These are phyloP conservation scores for Suillus weaverae DNA, from an alignment of 768 basidiomycete genomes.

Conservation along the genomic window DNA sequence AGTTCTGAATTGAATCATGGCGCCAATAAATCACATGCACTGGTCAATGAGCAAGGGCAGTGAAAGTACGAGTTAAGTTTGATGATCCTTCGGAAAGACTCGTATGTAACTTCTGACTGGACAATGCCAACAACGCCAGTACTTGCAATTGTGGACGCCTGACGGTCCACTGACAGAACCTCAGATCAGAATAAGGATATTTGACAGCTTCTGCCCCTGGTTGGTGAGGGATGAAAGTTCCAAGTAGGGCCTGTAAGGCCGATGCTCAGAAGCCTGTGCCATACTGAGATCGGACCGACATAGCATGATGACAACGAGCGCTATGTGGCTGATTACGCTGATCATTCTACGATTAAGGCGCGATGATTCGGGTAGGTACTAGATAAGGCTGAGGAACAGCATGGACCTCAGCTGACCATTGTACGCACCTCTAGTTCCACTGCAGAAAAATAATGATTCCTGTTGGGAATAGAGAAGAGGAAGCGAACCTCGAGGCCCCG, in stretches of 20 bases:
- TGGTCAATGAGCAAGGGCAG: neutral
- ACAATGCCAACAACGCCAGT: neutral
- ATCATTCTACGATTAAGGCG: neutral
- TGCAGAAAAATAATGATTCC: neutral
- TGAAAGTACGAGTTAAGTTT: neutral
- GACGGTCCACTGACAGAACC: neutral
- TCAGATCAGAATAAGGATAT: neutral
- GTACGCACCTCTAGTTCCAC: no score
- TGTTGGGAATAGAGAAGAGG: constrained; percentile 1
- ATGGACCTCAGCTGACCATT: neutral
- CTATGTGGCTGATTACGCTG: constrained; percentile 3
- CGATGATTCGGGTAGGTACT: neutral
- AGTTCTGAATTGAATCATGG: neutral
- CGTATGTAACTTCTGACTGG: neutral
- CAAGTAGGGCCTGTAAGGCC: no score
- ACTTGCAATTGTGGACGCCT: neutral
- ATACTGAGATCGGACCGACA: neutral
- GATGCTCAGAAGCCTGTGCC: neutral
- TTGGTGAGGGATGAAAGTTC: no score
- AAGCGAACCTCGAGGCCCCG: neutral
- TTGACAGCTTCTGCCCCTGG: neutral
- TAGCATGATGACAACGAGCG: neutral
- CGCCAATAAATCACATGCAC: neutral
- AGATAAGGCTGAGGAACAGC: neutral
- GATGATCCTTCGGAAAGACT: neutral